phyloP scores from a whole-genome alignment of 441 rosid genomes.

The Gossypium lobatum region DNA sequence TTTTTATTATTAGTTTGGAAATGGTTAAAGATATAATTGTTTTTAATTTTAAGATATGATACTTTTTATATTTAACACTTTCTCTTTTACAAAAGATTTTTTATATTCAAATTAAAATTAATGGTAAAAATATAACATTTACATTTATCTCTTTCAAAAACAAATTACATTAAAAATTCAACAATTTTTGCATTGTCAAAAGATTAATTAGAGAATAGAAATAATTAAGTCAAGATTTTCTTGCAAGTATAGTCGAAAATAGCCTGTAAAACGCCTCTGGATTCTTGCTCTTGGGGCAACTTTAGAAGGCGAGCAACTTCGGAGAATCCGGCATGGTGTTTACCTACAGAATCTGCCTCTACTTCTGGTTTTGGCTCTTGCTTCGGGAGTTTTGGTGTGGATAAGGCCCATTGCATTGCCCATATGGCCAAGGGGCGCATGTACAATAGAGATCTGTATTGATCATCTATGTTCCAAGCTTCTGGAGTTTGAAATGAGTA shows the following conservation, averaged over 20 bases:
- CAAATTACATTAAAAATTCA: too few relatives aligned
- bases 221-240: slow-evolving; percentile 28
- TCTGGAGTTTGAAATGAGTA: slow-evolving; percentile 87
- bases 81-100: too few relatives aligned
- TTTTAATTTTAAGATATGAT: too few relatives aligned
- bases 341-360: slow-evolving; percentile 25
- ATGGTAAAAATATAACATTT: too few relatives aligned
- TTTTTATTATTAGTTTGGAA: too few relatives aligned
- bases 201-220: background rate
- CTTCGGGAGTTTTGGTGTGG: slow-evolving; percentile 29
- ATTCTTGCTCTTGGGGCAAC: slow-evolving; percentile 37
- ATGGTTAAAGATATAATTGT: too few relatives aligned
- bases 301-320: slow-evolving; percentile 61
- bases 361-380: slow-evolving; percentile 20
- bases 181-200: too few relatives aligned
- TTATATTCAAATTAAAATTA: too few relatives aligned
- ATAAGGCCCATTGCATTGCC: slow-evolving; percentile 91
- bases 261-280: slow-evolving; percentile 43
- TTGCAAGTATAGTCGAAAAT: slow-evolving; percentile 56
- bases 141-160: too few relatives aligned
- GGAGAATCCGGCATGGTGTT: slow-evolving; percentile 46
- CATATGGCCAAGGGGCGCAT: slow-evolving; percentile 95
- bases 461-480: slow-evolving; percentile 60
- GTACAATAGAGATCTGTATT: slow-evolving; percentile 58
- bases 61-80: too few relatives aligned